These are phyloP conservation scores for Podospora pseudocomata DNA, from an alignment of 495 filamentous ascomycete species.

Conservation along the genomic window DNA sequence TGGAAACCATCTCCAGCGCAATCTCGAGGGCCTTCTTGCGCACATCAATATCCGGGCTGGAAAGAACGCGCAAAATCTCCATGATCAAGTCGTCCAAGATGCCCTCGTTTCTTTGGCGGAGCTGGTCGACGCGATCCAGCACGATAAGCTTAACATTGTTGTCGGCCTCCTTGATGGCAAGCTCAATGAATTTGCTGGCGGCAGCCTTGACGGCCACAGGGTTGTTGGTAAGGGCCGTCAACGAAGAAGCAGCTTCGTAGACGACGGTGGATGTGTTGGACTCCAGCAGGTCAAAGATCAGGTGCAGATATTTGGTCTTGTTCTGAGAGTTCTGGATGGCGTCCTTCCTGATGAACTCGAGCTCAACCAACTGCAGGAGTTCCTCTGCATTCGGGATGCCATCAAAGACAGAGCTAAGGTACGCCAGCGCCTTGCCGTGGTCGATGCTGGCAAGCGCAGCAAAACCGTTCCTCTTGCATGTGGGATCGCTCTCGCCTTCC, in stretches of 20 bases:
- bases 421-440: slow-evolving; percentile 88
- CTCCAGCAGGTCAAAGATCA: slow-evolving; percentile 96
- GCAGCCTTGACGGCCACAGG: slow-evolving; percentile 97
- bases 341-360: slow-evolving; percentile 97
- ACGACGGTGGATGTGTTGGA: slow-evolving; percentile 90
- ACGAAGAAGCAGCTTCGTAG: slow-evolving; percentile 97
- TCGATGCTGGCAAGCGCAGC: slow-evolving; percentile 85
- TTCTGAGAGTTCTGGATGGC: slow-evolving; percentile 91
- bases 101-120: slow-evolving; percentile 88
- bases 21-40: slow-evolving; percentile 87
- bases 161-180: slow-evolving; percentile 93
- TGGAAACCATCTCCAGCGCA: slow-evolving; percentile 95
- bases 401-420: slow-evolving; percentile 87
- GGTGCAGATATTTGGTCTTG: slow-evolving; percentile 88
- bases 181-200: slow-evolving; percentile 91
- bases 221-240: slow-evolving; percentile 91
- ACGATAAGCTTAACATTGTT: slow-evolving; percentile 99
- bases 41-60: slow-evolving; percentile 94
- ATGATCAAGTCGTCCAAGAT: slow-evolving; percentile 94
- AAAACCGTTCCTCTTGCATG: slow-evolving; percentile 98
- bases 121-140: slow-evolving; percentile 86
- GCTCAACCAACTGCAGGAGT: slow-evolving; percentile 83
- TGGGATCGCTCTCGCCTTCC: slow-evolving; percentile 85
- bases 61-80: slow-evolving; percentile 95
- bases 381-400: slow-evolving; percentile 93